Conservation (phyloP, 768 basidiomycete genomes). For the Termitomyces heimii region DNA sequence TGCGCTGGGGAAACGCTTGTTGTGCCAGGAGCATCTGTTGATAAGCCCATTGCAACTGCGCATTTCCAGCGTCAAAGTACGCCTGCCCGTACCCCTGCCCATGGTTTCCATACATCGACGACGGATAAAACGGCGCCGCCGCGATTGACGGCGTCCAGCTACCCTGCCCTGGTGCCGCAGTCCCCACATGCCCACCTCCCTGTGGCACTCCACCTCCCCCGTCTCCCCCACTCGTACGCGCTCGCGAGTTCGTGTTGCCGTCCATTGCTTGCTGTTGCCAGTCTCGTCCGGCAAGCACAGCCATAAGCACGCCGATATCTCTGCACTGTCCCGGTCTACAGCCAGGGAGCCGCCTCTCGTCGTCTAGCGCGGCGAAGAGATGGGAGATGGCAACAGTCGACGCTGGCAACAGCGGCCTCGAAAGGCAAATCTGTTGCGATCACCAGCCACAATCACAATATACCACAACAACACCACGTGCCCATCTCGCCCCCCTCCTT, state of each 20-base stretch:
- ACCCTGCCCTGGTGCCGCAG: too few relatives aligned
- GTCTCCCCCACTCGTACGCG: too few relatives aligned
- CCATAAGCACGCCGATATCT: conserved; percentile 50
- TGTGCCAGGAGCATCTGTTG: conserved; percentile 87
- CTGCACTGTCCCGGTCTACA: conserved; percentile 12
- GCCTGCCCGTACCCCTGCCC: conserved; percentile 44
- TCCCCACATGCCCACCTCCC: too few relatives aligned
- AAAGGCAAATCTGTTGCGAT: conserved; percentile 30
- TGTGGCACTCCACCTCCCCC: too few relatives aligned
- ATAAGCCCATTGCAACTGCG: conserved; percentile 84
- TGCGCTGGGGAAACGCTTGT: conserved; percentile 36
- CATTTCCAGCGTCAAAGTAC: conserved; percentile 73
- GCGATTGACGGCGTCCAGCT: conserved; percentile 64
- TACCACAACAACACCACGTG: conserved; percentile 22
- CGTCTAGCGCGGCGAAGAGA: conserved; percentile 9
- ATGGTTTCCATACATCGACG: conserved; percentile 70
- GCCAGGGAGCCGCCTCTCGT: conserved; percentile 8
- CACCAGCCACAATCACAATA: conserved; percentile 30
- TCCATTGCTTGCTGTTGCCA: conserved; percentile 61
- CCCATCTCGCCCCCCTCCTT: conserved; percentile 11
- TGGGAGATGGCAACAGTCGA: conserved; percentile 17
- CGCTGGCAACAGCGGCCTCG: conserved; percentile 25
- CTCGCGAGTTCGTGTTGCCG: conserved; percentile 39
- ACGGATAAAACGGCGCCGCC: conserved; percentile 71
- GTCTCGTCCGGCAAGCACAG: conserved; percentile 73